These are phyloP conservation scores for Ajuga reptans DNA, from an alignment of 305 asterid species.

Conservation along the genomic window DNA sequence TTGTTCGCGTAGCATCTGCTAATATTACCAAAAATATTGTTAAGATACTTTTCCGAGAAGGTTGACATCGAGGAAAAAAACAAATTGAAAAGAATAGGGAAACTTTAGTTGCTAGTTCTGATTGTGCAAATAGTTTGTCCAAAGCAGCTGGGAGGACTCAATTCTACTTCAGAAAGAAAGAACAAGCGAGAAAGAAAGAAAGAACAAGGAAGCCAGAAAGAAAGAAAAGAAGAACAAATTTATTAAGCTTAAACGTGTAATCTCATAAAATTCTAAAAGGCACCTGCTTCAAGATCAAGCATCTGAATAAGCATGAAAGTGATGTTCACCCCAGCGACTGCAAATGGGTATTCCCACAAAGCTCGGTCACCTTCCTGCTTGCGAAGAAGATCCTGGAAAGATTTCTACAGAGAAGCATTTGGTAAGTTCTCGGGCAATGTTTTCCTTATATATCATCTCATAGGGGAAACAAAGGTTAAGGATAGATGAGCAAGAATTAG, in stretches of 20 bases:
- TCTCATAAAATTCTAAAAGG: neutral
- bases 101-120: neutral
- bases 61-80: too few relatives aligned
- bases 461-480: neutral
- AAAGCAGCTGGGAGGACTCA: neutral
- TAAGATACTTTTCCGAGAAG: too few relatives aligned
- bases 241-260: neutral
- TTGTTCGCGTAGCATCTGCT: too few relatives aligned
- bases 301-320: constrained; percentile 99
- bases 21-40: too few relatives aligned
- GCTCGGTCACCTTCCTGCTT: constrained; percentile 97
- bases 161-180: neutral
- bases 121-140: neutral
- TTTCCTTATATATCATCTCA: neutral
- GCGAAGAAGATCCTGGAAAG: constrained; percentile 92
- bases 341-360: constrained; percentile 98
- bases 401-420: constrained; percentile 45
- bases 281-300: constrained; percentile 99
- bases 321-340: constrained; percentile 98
- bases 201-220: too few relatives aligned
- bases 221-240: neutral
- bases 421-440: constrained; percentile 18
- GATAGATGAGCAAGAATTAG: constrained; percentile 5
- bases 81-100: neutral
- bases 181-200: neutral